These are phyloP conservation scores for Cladosporium sp. DNA, from an alignment of 2,329 filamentous ascomycete genomes.

Conservation along the genomic window DNA sequence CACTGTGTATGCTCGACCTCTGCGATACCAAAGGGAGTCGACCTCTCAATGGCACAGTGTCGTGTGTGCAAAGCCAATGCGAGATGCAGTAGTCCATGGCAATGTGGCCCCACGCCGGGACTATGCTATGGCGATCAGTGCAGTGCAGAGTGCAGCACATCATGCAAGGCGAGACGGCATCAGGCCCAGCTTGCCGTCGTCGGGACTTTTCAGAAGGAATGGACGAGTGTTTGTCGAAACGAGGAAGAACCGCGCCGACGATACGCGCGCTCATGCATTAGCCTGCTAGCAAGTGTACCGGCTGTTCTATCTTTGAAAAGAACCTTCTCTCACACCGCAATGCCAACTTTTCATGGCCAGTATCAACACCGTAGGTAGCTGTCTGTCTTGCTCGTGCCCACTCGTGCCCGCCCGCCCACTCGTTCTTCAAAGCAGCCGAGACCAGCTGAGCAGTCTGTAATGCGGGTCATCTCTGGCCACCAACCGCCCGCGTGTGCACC, in stretches of 20 bases:
- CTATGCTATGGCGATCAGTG: constrained; percentile 18
- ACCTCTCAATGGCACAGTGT: neutral
- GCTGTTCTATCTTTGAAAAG: neutral
- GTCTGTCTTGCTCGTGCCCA: neutral
- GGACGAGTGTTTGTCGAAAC: neutral
- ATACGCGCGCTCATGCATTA: neutral
- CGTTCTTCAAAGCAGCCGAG: neutral
- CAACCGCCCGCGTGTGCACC: neutral
- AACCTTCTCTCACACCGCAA: neutral
- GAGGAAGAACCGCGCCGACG: constrained; percentile 2
- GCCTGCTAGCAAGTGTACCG: neutral
- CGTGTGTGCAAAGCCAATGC: constrained; percentile 6
- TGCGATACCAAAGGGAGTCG: neutral
- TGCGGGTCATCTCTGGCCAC: neutral
- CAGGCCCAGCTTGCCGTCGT: constrained; percentile 9
- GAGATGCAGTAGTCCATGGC: constrained; percentile 8
- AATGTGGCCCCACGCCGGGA: constrained; percentile 6
- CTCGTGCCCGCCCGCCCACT: neutral
- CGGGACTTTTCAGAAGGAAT: constrained; percentile 2
- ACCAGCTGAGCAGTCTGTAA: constrained; percentile 3
- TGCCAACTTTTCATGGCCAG: neutral
- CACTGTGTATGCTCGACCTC: neutral
- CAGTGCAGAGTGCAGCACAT: constrained; percentile 6
- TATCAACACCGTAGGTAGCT: neutral
- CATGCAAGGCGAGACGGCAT: constrained; percentile 3